Percentiles rank a stretch among this genome's conserved stretches.
phyloP scores from a whole-genome alignment of 768 basidiomycete genomes.

The Obba rivulosa region DNA sequence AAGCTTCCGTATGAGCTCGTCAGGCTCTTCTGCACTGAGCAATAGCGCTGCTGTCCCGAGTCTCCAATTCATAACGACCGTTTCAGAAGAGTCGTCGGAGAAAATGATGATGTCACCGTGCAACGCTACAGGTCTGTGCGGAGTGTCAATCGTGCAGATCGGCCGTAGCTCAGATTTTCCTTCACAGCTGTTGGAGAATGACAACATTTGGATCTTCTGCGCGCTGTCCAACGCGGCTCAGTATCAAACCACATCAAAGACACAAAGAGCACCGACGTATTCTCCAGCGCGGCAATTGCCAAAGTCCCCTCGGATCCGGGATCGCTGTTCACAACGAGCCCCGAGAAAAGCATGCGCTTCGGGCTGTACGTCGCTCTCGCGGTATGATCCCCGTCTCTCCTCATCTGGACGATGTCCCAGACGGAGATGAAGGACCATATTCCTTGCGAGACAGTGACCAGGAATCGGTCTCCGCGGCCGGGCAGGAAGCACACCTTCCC shows the following conservation, averaged over 20 bases:
- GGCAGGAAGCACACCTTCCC: conserved; percentile 51
- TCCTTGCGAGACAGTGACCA: conserved; percentile 50
- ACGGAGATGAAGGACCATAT: conserved; percentile 57
- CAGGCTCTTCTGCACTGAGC: conserved; percentile 29
- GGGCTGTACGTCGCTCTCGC: conserved; percentile 40
- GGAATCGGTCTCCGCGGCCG: conserved; percentile 34
- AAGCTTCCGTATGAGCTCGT: conserved; percentile 21
- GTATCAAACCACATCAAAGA: not conserved
- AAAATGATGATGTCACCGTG: conserved; percentile 48
- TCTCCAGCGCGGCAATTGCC: conserved; percentile 35
- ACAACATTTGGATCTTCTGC: conserved; percentile 25
- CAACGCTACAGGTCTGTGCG: conserved; percentile 42
- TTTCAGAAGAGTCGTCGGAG: conserved; percentile 46
- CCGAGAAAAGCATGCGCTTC: conserved; percentile 46
- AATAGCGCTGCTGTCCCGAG: conserved; percentile 41
- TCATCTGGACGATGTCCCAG: conserved; percentile 37
- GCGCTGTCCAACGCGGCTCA: conserved; percentile 9
- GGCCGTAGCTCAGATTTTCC: conserved; percentile 2
- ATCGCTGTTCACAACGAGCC: conserved; percentile 46
- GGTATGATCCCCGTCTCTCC: conserved; percentile 18
- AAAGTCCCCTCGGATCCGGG: conserved; percentile 38
- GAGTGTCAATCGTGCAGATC: conserved; percentile 23
- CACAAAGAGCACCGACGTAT: not conserved
- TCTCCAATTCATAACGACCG: conserved; percentile 53
- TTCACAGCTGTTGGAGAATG: conserved; percentile 15